Conservation (phyloP, 805 yeast genomes). For the Sugiyamaella americana region DNA sequence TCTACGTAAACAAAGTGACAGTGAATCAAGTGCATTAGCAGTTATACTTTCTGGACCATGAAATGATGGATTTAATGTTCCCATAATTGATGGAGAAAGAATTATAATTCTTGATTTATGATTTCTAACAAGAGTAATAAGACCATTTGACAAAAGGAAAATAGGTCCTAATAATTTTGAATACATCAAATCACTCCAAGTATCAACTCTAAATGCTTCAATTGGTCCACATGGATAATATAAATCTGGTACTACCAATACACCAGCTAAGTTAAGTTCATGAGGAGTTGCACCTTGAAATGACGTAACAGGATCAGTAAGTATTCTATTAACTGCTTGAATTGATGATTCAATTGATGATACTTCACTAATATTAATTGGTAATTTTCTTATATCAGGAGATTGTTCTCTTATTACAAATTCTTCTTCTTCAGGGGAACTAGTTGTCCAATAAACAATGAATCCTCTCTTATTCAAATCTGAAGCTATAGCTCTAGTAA, state of each 20-base stretch:
- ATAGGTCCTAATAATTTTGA: slow-evolving; percentile 45
- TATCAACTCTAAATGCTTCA: slow-evolving; percentile 45
- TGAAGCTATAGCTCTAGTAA: slow-evolving; percentile 60
- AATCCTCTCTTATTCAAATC: slow-evolving; percentile 77
- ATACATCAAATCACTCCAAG: slow-evolving; percentile 47
- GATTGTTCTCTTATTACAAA: slow-evolving; percentile 47
- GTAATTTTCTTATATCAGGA: slow-evolving; percentile 62
- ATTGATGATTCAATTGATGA: slow-evolving; percentile 42
- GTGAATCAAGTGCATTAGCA: slow-evolving; percentile 38
- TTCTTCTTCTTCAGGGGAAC: slow-evolving; percentile 51
- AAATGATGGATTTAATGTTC: slow-evolving; percentile 51
- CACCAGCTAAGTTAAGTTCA: slow-evolving; percentile 52
- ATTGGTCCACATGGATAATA: slow-evolving; percentile 64
- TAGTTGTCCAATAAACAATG: slow-evolving; percentile 69
- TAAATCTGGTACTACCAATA: slow-evolving; percentile 63
- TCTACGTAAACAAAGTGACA: slow-evolving; percentile 37
- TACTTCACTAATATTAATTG: slow-evolving; percentile 42
- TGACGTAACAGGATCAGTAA: slow-evolving; percentile 51
- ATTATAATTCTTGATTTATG: slow-evolving; percentile 47
- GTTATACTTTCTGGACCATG: slow-evolving; percentile 58
- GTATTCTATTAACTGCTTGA: slow-evolving; percentile 42
- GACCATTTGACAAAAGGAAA: slow-evolving; percentile 48
- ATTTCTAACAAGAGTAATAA: slow-evolving; percentile 47
- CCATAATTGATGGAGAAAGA: slow-evolving; percentile 50
- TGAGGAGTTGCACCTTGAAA: slow-evolving; percentile 55